Conservation (phyloP, 1,284 basidiomycete genomes). For the Ustilago bromivora region DNA sequence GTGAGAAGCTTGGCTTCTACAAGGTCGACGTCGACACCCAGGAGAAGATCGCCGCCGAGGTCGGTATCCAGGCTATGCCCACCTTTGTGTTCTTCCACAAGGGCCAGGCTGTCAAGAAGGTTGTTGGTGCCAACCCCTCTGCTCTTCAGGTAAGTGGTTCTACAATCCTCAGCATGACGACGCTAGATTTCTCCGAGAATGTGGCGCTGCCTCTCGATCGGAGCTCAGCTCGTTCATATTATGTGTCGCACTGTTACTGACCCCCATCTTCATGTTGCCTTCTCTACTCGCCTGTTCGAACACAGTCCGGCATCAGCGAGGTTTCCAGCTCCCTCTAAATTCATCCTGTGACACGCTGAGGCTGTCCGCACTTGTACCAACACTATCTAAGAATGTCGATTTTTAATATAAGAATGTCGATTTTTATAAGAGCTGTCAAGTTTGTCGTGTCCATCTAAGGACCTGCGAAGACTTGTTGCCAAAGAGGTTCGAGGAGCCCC, state of each 20-base stretch:
- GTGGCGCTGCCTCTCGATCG: not conserved
- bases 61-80: conserved; percentile 83
- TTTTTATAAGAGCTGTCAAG: not conserved
- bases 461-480: not conserved
- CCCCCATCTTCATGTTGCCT: not conserved
- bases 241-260: conserved; percentile 6
- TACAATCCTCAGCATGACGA: not conserved
- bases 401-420: not conserved
- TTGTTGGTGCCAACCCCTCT: conserved; percentile 76
- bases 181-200: not conserved
- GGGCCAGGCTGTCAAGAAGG: conserved; percentile 76
- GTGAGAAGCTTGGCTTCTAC: conserved; percentile 76
- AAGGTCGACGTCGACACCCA: conserved; percentile 75
- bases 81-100: conserved; percentile 81
- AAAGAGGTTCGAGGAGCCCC: not conserved
- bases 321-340: conserved; percentile 21
- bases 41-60: conserved; percentile 74
- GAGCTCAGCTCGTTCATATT: not conserved
- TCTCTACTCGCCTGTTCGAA: not conserved
- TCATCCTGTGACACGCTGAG: not conserved
- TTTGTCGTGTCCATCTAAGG: not conserved
- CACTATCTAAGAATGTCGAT: not conserved
- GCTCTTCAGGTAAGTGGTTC: conserved; percentile 72
- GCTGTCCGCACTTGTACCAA: conserved; percentile 1
- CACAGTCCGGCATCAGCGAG: conserved; percentile 49